These are phyloP conservation scores for Aspergillus pseudotamarii DNA, from an alignment of 2,329 filamentous ascomycete species.

Conservation along the genomic window DNA sequence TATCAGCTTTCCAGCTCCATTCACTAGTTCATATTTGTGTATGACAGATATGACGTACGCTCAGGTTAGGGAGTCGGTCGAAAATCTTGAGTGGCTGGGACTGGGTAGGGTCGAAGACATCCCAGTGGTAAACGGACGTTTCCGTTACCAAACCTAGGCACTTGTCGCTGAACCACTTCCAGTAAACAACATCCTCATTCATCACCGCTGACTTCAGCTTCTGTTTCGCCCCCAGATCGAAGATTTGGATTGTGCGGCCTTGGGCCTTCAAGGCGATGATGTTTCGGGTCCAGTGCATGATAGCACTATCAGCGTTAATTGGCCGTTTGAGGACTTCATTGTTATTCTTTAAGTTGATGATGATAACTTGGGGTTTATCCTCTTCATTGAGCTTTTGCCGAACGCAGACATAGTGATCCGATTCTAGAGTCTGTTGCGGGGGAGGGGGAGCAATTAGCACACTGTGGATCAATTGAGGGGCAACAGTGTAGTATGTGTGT, in stretches of 20 bases:
- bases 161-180: constrained; percentile 97
- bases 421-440: constrained; percentile 81
- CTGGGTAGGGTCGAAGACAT: constrained; percentile 85
- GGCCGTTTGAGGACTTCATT: constrained; percentile 93
- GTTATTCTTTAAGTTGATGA: constrained; percentile 95
- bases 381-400: constrained; percentile 88
- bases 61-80: constrained; percentile 87
- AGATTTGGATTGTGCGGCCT: constrained; percentile 93
- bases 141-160: constrained; percentile 90
- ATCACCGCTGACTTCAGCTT: constrained; percentile 97
- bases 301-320: constrained; percentile 98
- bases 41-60: constrained; percentile 57
- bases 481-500: not conserved
- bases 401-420: constrained; percentile 93
- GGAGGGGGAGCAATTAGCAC: constrained; percentile 24
- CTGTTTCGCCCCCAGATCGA: constrained; percentile 87
- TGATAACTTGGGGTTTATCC: constrained; percentile 89
- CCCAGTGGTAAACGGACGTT: constrained; percentile 93
- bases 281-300: constrained; percentile 97
- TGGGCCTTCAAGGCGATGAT: constrained; percentile 97
- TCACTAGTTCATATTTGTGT: not conserved
- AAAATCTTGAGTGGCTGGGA: constrained; percentile 85
- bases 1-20: constrained; percentile 6
- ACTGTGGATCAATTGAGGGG: not conserved
- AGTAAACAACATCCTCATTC: constrained; percentile 97